A percentile compares a stretch with the other conserved stretches of the same genome.
Conservation (phyloP, 1,284 basidiomycete species). For the Pseudozyma pruni region DNA sequence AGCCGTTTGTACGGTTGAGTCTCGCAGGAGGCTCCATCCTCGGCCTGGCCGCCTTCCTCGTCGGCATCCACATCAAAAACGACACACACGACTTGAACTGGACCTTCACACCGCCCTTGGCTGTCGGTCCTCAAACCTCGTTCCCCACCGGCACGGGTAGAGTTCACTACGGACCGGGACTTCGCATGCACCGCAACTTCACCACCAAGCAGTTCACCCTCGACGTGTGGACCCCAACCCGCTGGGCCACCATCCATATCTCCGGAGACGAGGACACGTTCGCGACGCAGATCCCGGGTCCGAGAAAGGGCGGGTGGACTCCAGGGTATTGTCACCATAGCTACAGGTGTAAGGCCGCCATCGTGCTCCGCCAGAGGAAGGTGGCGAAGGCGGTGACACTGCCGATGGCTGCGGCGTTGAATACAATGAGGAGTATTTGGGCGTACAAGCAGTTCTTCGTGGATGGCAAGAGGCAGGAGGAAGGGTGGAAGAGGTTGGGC, state of each 20-base stretch:
- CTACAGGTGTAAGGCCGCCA: slow-evolving; percentile 20
- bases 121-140: slow-evolving; percentile 19
- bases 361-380: slow-evolving; percentile 15
- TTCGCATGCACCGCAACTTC: slow-evolving; percentile 28
- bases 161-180: slow-evolving; percentile 17
- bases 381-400: neutral
- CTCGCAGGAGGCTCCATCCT: slow-evolving; percentile 38
- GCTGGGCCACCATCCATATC: slow-evolving; percentile 27
- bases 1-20: slow-evolving; percentile 2
- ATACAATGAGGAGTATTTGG: neutral
- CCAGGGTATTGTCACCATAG: slow-evolving; percentile 43
- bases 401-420: neutral
- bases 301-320: slow-evolving; percentile 24
- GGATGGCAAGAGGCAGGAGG: neutral
- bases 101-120: slow-evolving; percentile 33
- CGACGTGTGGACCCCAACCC: slow-evolving; percentile 24
- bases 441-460: neutral
- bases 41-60: slow-evolving; percentile 31
- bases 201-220: slow-evolving; percentile 8
- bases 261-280: slow-evolving; percentile 14
- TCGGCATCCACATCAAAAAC: slow-evolving; percentile 19
- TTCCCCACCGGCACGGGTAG: neutral
- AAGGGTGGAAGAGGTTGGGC: slow-evolving; percentile 4
- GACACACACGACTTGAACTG: slow-evolving; percentile 5
- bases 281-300: slow-evolving; percentile 39